Evolutionary conservation across 352 stramenopile genomes (phyloP), one percentile per base, ranked within the genome.

Genomic region (Globisporangium alternatum): DNA sequence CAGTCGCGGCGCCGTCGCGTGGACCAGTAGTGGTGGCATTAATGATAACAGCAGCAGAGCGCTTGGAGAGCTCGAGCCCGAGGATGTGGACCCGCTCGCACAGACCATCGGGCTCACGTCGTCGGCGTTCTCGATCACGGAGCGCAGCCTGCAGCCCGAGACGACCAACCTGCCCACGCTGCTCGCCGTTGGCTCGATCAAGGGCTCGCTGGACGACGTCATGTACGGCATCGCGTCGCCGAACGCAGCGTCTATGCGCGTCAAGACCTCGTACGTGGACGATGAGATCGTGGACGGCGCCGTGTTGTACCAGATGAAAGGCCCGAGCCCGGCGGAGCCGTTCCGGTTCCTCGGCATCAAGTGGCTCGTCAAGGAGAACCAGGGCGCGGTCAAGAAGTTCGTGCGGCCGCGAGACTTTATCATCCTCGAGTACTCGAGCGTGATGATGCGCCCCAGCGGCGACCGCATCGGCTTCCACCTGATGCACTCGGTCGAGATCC

Each of bases 291-390:
- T 72, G 8, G 77, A 86, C 65, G 76, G 75, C 57, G 64, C 67
- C 17, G 77, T 86, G 66, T 64, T 86, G 10, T 53, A 62, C 9
- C 66, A 84, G 59, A 71, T 86, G 15, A 78, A 81, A 48, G 62
- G 67, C 4, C 77, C 77, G 39, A 77, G 67, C 5, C 52, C 68
- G 8, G 45, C 53, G 19, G 75, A 84, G 19, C 77, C 77, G 21
- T 86, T 86, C 63, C 73, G 74, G 2, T 86, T 86, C 60, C 59
- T 86, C 9, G 77, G 77, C 49, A 76, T 86, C 67, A 86, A 86
- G 60, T 86, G 77, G 77, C 71, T 86, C 41, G 75, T 84, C 17
- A 76, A 78, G 10, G 66, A 75, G 30, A 76, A 73, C 41, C 68
- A 73, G 31, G 72, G 75, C 52, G 64, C 65, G 2, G 66, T 69